Percentiles rank a stretch among this genome's conserved stretches.
Conservation (phyloP, 208 protist species). For the Crithidia sp. region DNA sequence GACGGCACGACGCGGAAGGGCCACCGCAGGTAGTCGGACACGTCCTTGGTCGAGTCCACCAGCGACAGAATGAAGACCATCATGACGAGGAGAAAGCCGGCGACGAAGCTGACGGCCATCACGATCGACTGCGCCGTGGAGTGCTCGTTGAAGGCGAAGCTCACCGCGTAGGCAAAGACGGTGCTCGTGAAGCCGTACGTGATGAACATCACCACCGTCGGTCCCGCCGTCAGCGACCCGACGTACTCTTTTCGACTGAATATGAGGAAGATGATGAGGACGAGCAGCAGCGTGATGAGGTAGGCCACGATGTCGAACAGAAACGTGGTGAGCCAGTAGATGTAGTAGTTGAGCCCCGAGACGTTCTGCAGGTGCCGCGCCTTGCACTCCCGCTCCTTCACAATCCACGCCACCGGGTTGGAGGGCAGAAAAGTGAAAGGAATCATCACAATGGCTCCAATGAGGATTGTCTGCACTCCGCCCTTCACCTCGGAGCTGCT, state of each 20-base stretch:
- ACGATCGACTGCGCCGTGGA: conserved; percentile 67
- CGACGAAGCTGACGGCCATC: conserved; percentile 76
- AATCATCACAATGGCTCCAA: conserved; percentile 67
- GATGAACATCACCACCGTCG: conserved; percentile 57
- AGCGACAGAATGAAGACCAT: conserved; percentile 57
- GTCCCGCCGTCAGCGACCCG: conserved; percentile 32
- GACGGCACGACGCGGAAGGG: conserved; percentile 73
- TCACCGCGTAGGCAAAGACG: conserved; percentile 54
- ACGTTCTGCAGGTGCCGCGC: conserved; percentile 76
- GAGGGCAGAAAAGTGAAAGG: conserved; percentile 78
- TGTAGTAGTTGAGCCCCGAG: conserved; percentile 55
- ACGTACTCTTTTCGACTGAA: conserved; percentile 74
- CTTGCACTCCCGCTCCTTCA: conserved; percentile 81
- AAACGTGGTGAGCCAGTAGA: conserved; percentile 88
- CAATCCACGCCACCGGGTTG: conserved; percentile 70
- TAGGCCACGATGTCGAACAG: conserved; percentile 79
- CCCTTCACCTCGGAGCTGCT: conserved; percentile 24
- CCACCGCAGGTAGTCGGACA: conserved; percentile 46
- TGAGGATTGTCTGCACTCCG: conserved; percentile 52
- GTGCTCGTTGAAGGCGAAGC: conserved; percentile 70
- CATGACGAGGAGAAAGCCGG: conserved; percentile 78
- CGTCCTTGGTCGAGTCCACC: conserved; percentile 42
- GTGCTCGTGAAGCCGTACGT: conserved; percentile 67
- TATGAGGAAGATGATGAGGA: conserved; percentile 67
- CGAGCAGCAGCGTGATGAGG: conserved; percentile 58